Evolutionary conservation across 139 green algal genomes (phyloP), one percentile per base, ranked within the genome.

Genomic region (Chlorella sp.): DNA sequence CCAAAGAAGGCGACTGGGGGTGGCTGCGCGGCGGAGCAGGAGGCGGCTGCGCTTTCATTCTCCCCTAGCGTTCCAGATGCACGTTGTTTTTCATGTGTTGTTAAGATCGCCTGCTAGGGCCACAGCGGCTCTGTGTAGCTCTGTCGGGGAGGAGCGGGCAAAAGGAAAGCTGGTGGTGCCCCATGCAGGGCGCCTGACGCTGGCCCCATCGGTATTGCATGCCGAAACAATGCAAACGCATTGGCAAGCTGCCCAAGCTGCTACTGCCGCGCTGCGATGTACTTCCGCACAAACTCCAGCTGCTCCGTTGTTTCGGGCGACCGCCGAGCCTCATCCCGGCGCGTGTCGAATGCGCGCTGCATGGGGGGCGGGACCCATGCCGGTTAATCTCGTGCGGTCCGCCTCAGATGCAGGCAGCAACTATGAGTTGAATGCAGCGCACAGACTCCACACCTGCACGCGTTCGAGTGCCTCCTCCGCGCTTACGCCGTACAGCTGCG

Each of bases 261-360:
- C 9, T 25, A 61, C 53, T 43, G 23, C 33, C 12, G 27, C 63
- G 61, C 6, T 8, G 27, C 33, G 25, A 86, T 77, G 73, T 81
- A 93, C 40, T 62, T 61, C 0, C 77, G 48, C 42, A 95, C 85
- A 65, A 94, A 88, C 7, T 33, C 71, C 23, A 79, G 64, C 86
- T 95, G 90, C 84, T 89, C 84, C 8, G 87, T 78, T 15, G 87
- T 95, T 79, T 95, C 90, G 1, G 90, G 90, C 5, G 77, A 88
- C 19, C 60, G 68, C 33, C 77, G 19, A 29, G 73, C 74, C 33
- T 79, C 72, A 45, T 95, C 91, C 14, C 80, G 78, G 23, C 92
- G 83, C 23, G 89, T 92, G 64, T 87, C 76, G 64, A 93, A 95
- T 0, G 87, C 82, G 23, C 86, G 79, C 77, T 96, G 87, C 33